Percentiles rank a stretch among this genome's conserved stretches.
Evolutionary conservation across 805 yeast genomes (phyloP).

Genomic region (Debaryomyces tyrocola): DNA sequence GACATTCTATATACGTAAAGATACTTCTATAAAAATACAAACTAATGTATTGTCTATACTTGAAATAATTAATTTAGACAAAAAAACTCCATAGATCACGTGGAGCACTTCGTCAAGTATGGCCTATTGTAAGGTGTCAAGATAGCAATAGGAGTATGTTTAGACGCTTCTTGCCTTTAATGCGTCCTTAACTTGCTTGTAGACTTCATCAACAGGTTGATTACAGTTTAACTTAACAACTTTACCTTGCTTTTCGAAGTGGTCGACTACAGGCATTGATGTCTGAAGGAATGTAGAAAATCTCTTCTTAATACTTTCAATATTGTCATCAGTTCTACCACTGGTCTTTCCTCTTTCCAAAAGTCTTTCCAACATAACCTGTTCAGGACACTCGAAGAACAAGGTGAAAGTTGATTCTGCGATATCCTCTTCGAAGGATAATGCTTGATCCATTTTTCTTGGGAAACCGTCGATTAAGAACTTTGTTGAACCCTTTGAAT

Average conservation of each 20-base stretch:
- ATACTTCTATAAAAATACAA: neutral
- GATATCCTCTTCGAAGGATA: constrained; percentile 79
- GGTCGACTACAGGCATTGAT: constrained; percentile 90
- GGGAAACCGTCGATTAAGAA: constrained; percentile 97
- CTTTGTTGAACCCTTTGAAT: constrained; percentile 50
- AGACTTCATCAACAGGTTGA: constrained; percentile 77
- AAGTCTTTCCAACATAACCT: constrained; percentile 79
- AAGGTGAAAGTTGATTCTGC: constrained; percentile 71
- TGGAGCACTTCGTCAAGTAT: neutral
- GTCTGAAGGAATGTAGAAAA: constrained; percentile 84
- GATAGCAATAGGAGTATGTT: neutral
- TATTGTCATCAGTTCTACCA: constrained; percentile 91
- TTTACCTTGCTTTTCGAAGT: constrained; percentile 67
- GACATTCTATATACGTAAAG: constrained; percentile 3
- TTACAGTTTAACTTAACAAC: constrained; percentile 82
- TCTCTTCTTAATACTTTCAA: constrained; percentile 86
- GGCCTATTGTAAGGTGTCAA: neutral
- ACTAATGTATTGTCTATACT: neutral
- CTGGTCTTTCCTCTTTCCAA: constrained; percentile 91
- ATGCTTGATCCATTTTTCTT: constrained; percentile 96
- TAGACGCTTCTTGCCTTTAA: constrained; percentile 44
- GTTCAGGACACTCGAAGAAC: constrained; percentile 80
- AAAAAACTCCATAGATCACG: neutral
- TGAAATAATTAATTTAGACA: neutral
- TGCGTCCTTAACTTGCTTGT: constrained; percentile 63